A percentile compares a stretch with the other conserved stretches of the same genome.
phyloP scores from a whole-genome alignment of 2,329 filamentous ascomycete species.

The Aaosphaeria pasadenensis region DNA sequence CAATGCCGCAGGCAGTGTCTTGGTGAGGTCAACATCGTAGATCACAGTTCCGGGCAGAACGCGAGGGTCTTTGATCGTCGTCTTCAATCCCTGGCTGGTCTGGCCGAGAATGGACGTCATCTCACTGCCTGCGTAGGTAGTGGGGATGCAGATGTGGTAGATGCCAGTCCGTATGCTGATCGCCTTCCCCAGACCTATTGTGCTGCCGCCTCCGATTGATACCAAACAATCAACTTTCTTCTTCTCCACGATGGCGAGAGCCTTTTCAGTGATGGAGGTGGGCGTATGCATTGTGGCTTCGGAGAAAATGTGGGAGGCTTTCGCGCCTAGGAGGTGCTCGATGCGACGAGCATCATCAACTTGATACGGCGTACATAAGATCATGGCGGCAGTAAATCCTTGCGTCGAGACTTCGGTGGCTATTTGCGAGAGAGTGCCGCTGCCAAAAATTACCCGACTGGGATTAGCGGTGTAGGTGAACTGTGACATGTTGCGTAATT shows the following conservation, averaged over 20 bases:
- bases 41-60: slow-evolving; percentile 61
- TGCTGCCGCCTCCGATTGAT: slow-evolving; percentile 60
- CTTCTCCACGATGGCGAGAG: slow-evolving; percentile 47
- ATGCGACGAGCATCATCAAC: slow-evolving; percentile 45
- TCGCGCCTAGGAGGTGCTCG: not conserved
- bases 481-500: not conserved
- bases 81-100: slow-evolving; percentile 57
- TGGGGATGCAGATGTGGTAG: slow-evolving; percentile 33
- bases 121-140: slow-evolving; percentile 45
- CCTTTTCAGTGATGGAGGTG: slow-evolving; percentile 55
- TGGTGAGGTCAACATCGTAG: slow-evolving; percentile 63
- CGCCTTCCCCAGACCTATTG: slow-evolving; percentile 54
- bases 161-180: slow-evolving; percentile 30
- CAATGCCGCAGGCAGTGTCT: slow-evolving; percentile 54
- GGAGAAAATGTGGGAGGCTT: slow-evolving; percentile 48
- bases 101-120: slow-evolving; percentile 66
- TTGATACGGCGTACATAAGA: slow-evolving; percentile 58
- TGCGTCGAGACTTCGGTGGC: slow-evolving; percentile 45
- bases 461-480: slow-evolving; percentile 50
- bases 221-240: slow-evolving; percentile 56
- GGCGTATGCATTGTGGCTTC: slow-evolving; percentile 65
- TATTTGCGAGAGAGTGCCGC: slow-evolving; percentile 51
- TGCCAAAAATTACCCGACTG: slow-evolving; percentile 56
- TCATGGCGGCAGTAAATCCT: slow-evolving; percentile 49
- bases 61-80: slow-evolving; percentile 55